Evolutionary conservation across 495 filamentous ascomycete species (phyloP), one percentile per base, ranked within the genome.

Genomic region (Zalerion maritima): DNA sequence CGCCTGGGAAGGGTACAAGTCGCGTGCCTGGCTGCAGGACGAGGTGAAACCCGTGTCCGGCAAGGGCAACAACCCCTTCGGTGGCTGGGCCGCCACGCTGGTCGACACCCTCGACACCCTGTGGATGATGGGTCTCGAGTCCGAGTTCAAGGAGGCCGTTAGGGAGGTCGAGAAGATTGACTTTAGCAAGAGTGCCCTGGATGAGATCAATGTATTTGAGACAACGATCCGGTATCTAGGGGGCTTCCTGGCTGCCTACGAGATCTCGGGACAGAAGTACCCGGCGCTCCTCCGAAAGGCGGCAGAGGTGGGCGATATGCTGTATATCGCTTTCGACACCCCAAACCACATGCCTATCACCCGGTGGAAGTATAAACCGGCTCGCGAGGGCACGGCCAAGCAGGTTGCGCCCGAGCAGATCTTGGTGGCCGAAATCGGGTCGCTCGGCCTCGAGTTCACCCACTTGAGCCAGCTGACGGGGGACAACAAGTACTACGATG

Each of bases 141-240:
- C 81, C n/a, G 83, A 94, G 21, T 97, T 96, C 47, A 64, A 81
- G 26, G 74, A 82, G 26, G 89, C 85, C n/a, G 72, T 83, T n/a
- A 58, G 71, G 22, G 62, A 61, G 12, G 61, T 80, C 13, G 58
- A 62, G 26, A 55, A 70, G 31, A 82, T 85, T 34, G 75, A 86
- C 55, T 86, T 86, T 41, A 81, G 69, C 0, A 80, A 72, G 5
- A 74, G 58, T 28, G 64, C 62, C 8, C 24, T 26, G 26, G 24
- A 39, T 11, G 28, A 54, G 9, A 60, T 78, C 21, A 74, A 72
- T 28, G 60, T 81, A 9, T 80, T 80, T 37, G 76, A 81, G 49
- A 77, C 72, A 6, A 75, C 70, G 10, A 81, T 80, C 40, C 55
- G 77, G 15, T 81, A 79, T 47, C 55, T 81, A 30, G 76, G 75